phyloP scores from a whole-genome alignment of 2,329 filamentous ascomycete species.

The Aspergillus felis region DNA sequence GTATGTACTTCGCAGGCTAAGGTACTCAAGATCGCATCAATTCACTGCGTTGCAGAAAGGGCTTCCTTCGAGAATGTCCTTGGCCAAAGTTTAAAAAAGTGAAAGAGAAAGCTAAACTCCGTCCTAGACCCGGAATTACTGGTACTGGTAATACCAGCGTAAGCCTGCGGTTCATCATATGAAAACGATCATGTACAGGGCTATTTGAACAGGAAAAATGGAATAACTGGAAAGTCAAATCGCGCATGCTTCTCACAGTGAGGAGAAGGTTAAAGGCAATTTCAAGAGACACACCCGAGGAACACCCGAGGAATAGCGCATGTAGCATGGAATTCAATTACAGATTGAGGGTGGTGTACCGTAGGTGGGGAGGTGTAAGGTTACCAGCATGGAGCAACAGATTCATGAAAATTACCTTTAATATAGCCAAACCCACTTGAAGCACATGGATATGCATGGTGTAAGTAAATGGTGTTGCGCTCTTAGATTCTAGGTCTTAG shows the following conservation, averaged over 20 bases:
- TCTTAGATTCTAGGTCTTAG: neutral
- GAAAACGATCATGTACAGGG: neutral
- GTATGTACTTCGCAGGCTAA: too few species aligned
- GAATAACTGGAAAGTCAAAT: neutral
- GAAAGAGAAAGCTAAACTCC: neutral
- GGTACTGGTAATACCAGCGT: conserved; percentile 1
- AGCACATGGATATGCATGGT: neutral
- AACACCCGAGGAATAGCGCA: neutral
- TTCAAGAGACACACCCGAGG: neutral
- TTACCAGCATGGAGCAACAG: neutral
- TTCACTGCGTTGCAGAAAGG: neutral
- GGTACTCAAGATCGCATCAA: too few species aligned
- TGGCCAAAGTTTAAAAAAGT: neutral
- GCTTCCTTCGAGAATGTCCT: conserved; percentile 7
- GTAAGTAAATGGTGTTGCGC: neutral
- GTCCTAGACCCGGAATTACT: neutral
- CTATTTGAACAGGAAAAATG: neutral
- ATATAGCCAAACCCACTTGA: neutral
- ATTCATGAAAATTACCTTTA: too few species aligned
- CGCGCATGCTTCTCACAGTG: neutral
- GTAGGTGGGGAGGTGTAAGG: neutral
- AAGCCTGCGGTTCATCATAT: neutral
- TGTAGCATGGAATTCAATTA: neutral
- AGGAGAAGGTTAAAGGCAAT: too few species aligned
- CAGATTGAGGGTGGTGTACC: neutral